These are phyloP conservation scores for Komagataella mondaviorum DNA, from an alignment of 805 yeast species.

Conservation along the genomic window DNA sequence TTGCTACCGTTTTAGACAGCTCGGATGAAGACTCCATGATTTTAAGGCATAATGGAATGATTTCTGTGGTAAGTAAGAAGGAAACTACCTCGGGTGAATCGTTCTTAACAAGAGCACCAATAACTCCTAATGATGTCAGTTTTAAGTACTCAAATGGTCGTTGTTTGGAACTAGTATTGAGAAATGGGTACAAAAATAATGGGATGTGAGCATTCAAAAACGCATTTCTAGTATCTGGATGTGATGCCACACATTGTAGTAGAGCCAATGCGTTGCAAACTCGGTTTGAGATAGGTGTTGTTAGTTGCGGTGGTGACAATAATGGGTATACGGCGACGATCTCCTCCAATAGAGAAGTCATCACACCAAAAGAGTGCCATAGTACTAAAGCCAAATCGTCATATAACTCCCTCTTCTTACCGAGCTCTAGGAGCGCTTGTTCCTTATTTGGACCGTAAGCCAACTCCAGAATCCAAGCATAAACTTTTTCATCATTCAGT, in stretches of 20 bases:
- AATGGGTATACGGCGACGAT: constrained; percentile 84
- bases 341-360: constrained; percentile 84
- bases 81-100: constrained; percentile 93
- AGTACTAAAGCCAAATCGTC: constrained; percentile 86
- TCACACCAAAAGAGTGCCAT: constrained; percentile 95
- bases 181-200: constrained; percentile 81
- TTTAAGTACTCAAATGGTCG: constrained; percentile 90
- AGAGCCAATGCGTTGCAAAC: constrained; percentile 94
- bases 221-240: constrained; percentile 74
- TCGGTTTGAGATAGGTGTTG: constrained; percentile 79
- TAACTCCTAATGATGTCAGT: constrained; percentile 87
- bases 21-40: constrained; percentile 95
- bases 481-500: constrained; percentile 68
- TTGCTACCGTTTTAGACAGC: constrained; percentile 89
- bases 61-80: constrained; percentile 86
- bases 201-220: constrained; percentile 89
- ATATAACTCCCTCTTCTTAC: constrained; percentile 88
- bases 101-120: constrained; percentile 92
- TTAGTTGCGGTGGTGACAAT: constrained; percentile 73
- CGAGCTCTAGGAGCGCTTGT: constrained; percentile 82
- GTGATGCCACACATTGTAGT: constrained; percentile 93
- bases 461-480: constrained; percentile 80
- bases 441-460: constrained; percentile 87
- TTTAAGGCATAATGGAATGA: constrained; percentile 85
- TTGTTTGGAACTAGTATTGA: constrained; percentile 83